Conservation (phyloP, 2,329 filamentous ascomycete species). For the Pseudocercospora crystallina region DNA sequence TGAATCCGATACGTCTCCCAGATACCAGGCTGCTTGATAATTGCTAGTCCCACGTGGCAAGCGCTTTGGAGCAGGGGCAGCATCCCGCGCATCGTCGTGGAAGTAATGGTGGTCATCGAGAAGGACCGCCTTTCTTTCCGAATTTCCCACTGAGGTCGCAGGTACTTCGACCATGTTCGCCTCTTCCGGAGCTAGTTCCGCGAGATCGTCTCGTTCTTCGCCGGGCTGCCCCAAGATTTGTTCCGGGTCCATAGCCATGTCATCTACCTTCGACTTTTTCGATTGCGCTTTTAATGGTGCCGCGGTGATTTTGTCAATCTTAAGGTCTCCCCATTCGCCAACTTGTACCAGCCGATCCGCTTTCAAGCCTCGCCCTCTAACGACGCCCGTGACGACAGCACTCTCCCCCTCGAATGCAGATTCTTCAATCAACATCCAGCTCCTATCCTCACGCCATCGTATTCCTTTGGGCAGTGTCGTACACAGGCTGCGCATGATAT, state of each 20-base stretch:
- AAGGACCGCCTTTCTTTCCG: slow-evolving; percentile 73
- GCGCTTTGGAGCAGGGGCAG: slow-evolving; percentile 64
- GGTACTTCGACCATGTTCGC: slow-evolving; percentile 71
- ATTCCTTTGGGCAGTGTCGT: slow-evolving; percentile 90
- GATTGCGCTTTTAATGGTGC: slow-evolving; percentile 64
- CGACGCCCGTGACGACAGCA: slow-evolving; percentile 69
- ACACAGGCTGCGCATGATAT: slow-evolving; percentile 86
- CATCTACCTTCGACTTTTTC: slow-evolving; percentile 52
- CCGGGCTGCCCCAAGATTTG: slow-evolving; percentile 69
- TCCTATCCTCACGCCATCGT: slow-evolving; percentile 91
- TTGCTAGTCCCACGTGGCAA: slow-evolving; percentile 88
- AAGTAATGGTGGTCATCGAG: slow-evolving; percentile 98
- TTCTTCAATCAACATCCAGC: slow-evolving; percentile 90
- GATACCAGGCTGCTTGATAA: slow-evolving; percentile 93
- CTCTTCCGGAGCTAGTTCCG: slow-evolving; percentile 83
- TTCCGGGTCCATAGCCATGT: slow-evolving; percentile 68
- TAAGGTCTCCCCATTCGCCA: slow-evolving; percentile 90
- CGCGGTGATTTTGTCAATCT: slow-evolving; percentile 83
- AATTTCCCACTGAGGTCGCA: slow-evolving; percentile 49
- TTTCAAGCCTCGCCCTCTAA: slow-evolving; percentile 83
- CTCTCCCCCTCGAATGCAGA: slow-evolving; percentile 65
- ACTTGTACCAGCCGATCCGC: slow-evolving; percentile 87
- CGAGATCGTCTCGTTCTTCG: slow-evolving; percentile 78
- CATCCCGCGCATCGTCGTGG: slow-evolving; percentile 74
- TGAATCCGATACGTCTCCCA: slow-evolving; percentile 77